Base-by-base conservation (phyloP, 1,139 yeast genomes). In the Yamadazyma friedrichii region DNA sequence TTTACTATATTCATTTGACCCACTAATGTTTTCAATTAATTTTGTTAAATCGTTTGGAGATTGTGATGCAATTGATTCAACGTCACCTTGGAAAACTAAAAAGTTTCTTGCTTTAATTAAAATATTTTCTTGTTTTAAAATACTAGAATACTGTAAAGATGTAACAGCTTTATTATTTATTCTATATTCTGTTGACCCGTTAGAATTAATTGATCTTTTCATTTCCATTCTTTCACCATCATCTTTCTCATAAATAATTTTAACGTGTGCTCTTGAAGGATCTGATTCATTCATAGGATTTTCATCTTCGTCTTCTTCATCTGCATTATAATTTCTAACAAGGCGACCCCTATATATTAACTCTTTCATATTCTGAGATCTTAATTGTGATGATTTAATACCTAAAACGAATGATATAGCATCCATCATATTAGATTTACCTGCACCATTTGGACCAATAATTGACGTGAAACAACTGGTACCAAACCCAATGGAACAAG, bases 371-470 rank as follows among this genome's bases (percentile, higher is more conserved):
- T 80, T 80, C 22, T 76, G 70, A 2, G 97, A 88, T 53, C 99
- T 76, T 46, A 94, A 68, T 45, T 87, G 93, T 26, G 75, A 67
- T 13, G 94, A 80, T 52, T 85, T 73, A 39, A 93, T 82, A 15
- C 99, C 99, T 28, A 94, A 72, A 11, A 93, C 98, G 59, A 93
- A 93, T 2, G 97, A 88, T 13, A 91, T 89, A 35, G 98, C 98
- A 61, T 91, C 98, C 98, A 91, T 91, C 91, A 91, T 84, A 56
- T 93, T 93, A 36, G 96, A 87, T 66, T 93, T 93, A 11, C 99
- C 99, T 1, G 97, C 86, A 13, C 98, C 98, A 73, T 94, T 94
- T 12, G 98, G 98, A 1, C 99, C 99, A 44, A 94, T 87, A 47
- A 93, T 88, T 36, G 95, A 85, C 1, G 96, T 88, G 65, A 94